A percentile compares a stretch with the other conserved stretches of the same genome.
Evolutionary conservation across 768 basidiomycete species (phyloP).

Genomic region (Polyporus arcularius): DNA sequence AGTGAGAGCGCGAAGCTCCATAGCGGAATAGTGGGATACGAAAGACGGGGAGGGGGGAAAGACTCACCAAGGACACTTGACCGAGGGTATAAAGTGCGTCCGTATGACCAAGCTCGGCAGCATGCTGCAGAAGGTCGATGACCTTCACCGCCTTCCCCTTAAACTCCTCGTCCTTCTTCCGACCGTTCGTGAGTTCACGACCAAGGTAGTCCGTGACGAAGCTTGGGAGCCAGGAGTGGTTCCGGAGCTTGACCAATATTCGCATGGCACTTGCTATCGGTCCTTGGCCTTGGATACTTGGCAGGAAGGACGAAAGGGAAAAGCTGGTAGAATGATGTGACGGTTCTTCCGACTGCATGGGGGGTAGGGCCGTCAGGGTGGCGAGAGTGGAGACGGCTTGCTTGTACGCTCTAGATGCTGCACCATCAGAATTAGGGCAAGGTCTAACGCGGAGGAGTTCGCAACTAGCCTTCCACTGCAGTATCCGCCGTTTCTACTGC

Average conservation of each 20-base stretch:
- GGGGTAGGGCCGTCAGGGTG: conserved; percentile 61
- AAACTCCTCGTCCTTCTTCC: conserved; percentile 66
- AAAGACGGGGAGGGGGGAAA: background rate
- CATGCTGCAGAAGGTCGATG: conserved; percentile 76
- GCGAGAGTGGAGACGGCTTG: conserved; percentile 71
- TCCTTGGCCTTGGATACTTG: conserved; percentile 75
- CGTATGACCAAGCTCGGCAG: conserved; percentile 72
- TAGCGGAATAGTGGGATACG: too few species aligned
- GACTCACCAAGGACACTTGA: conserved; percentile 64
- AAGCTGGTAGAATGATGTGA: conserved; percentile 49
- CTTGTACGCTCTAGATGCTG: conserved; percentile 75
- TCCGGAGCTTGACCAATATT: conserved; percentile 64
- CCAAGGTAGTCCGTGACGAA: conserved; percentile 43
- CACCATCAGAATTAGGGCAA: conserved; percentile 16
- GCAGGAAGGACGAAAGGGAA: conserved; percentile 64
- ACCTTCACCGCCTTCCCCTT: conserved; percentile 78
- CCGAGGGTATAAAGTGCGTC: conserved; percentile 75
- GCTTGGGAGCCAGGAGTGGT: conserved; percentile 54
- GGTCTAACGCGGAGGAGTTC: background rate
- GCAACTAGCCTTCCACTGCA: conserved; percentile 22
- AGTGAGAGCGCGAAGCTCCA: too few species aligned
- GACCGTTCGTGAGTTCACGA: conserved; percentile 37
- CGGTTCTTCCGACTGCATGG: conserved; percentile 57
- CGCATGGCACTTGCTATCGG: conserved; percentile 72
- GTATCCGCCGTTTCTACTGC: conserved; percentile 20